These are phyloP conservation scores for Suillus americanus DNA, from an alignment of 768 basidiomycete species.

Conservation along the genomic window DNA sequence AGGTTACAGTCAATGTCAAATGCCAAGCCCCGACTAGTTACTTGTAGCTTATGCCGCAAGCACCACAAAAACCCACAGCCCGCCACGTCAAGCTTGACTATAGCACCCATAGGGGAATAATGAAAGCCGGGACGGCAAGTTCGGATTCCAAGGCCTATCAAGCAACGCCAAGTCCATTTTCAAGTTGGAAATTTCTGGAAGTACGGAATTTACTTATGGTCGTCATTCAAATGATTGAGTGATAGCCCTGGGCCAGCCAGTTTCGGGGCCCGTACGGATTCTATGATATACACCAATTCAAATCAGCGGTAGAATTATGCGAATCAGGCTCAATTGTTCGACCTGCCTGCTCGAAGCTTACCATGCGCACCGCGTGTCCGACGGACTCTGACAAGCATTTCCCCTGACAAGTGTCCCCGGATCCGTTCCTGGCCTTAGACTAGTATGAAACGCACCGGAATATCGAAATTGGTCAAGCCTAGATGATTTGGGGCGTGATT, in stretches of 20 bases:
- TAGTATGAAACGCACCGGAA: background rate
- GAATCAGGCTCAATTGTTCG: background rate
- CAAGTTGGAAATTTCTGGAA: no score
- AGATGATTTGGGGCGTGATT: background rate
- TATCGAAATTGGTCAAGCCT: background rate
- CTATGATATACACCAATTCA: background rate
- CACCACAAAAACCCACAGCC: background rate
- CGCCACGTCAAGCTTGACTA: background rate
- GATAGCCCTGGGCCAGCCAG: background rate
- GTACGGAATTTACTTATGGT: no score
- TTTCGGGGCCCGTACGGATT: background rate
- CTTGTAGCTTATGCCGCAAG: background rate
- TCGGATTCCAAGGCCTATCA: background rate
- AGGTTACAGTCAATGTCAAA: no score
- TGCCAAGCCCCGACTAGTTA: background rate
- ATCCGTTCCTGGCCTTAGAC: background rate
- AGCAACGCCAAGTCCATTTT: background rate
- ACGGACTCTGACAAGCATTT: background rate
- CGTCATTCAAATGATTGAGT: background rate
- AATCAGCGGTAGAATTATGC: background rate
- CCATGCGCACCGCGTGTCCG: background rate
- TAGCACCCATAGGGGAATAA: background rate
- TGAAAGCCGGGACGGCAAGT: background rate
- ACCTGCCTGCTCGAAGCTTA: background rate
- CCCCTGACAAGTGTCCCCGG: background rate